Percentiles rank a stretch among this genome's conserved stretches.
These are phyloP conservation scores for Citrullus amarus DNA, from an alignment of 306 rosid species.

Conservation along the genomic window DNA sequence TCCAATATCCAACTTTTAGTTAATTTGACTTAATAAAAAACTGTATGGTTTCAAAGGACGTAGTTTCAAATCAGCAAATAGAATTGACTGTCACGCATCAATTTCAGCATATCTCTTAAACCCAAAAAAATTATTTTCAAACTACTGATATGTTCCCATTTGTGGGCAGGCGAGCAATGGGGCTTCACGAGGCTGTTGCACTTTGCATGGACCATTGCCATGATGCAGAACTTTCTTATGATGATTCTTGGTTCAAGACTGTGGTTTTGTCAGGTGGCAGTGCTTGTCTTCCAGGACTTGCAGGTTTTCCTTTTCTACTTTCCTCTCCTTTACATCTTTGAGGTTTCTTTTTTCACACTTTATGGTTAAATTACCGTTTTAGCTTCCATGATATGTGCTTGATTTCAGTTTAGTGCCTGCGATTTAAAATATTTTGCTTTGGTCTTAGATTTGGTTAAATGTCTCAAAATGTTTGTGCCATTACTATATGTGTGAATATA, in stretches of 20 bases:
- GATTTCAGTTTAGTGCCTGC: background rate
- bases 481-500: no score
- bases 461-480: background rate
- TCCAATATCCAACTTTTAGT: background rate
- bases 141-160: background rate
- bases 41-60: no score
- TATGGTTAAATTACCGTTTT: background rate
- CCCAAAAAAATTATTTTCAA: background rate
- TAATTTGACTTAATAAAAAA: no score
- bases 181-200: conserved; percentile 81
- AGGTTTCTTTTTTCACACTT: background rate
- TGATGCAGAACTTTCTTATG: conserved; percentile 46
- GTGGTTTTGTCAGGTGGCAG: conserved; percentile 72
- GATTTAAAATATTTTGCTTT: background rate
- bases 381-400: background rate
- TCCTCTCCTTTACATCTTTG: background rate
- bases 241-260: conserved; percentile 68
- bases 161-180: conserved; percentile 57
- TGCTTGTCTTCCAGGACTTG: conserved; percentile 81
- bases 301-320: conserved; percentile 33
- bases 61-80: no score
- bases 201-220: conserved; percentile 78
- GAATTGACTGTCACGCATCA: background rate
- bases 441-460: background rate
- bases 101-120: background rate